These are phyloP conservation scores for Pythium grandisporangium DNA, from an alignment of 352 stramenopile species.

Conservation along the genomic window DNA sequence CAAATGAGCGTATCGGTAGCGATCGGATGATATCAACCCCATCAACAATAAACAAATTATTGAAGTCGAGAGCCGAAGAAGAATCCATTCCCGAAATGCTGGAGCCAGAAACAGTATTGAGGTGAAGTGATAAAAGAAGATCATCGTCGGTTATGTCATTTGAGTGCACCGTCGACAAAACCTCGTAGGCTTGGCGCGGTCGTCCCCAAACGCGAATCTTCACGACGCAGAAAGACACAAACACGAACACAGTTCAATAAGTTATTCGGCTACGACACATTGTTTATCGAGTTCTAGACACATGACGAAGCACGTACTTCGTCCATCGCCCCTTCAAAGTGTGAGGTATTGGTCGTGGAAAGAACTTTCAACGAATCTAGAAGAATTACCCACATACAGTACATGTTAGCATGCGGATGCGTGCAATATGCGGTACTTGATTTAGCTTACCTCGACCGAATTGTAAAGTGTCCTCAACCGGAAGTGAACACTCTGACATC, in stretches of 20 bases:
- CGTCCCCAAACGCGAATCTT: conserved; percentile 29
- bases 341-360: background rate
- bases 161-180: conserved; percentile 8
- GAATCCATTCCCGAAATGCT: conserved; percentile 2
- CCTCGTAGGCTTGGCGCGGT: conserved; percentile 9
- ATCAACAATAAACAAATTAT: conserved; percentile 30
- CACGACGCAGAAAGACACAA: background rate
- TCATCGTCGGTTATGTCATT: conserved; percentile 12
- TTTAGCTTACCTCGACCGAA: conserved; percentile 26
- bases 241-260: conserved; percentile 8
- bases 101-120: conserved; percentile 11
- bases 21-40: conserved; percentile 9
- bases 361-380: conserved; percentile 11
- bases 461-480: conserved; percentile 19
- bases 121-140: conserved; percentile 22
- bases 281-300: background rate
- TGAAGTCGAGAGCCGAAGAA: conserved; percentile 19
- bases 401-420: conserved; percentile 1
- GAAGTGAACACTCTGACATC: conserved; percentile 12
- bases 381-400: background rate
- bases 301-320: conserved; percentile 17
- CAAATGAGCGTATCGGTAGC: conserved; percentile 13
- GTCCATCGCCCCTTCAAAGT: conserved; percentile 28
- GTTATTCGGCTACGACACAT: background rate
- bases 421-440: conserved; percentile 1